Base-by-base conservation (phyloP, 2,329 filamentous ascomycete species). In the Aspergillus sp. region DNA sequence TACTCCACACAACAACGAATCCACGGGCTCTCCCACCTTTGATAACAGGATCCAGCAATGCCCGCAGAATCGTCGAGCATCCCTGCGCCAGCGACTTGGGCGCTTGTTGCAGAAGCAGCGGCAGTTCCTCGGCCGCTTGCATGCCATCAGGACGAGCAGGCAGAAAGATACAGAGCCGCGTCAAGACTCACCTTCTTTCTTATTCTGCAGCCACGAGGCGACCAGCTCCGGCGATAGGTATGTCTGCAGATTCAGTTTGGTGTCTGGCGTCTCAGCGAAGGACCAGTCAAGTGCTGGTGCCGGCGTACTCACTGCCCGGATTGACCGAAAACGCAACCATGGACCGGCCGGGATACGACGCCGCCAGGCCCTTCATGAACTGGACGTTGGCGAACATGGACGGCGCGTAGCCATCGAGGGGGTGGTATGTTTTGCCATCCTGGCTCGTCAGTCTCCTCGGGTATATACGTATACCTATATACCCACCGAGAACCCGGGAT, bases 351-450 rank as follows among this genome's bases (percentile, higher is more conserved):
- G 14, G 14, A 17, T 31, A 34, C n/a, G 24, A 28, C 10, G 33
- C 33, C 10, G 48, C 45, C 14, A 53, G 26, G 15, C 34, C 40
- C 33, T 51, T 51, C 17, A 35, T 31, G 19, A 52, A 45, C 29
- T 45, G 27, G 27, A 53, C 40, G 32, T 52, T 49, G 15, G 50
- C 50, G 29, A 49, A 42, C 45, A 45, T 52, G 3, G 49, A 49
- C 22, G 45, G 45, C 4, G 46, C 40, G 30, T 46, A 52, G 6
- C 37, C 49, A 34, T 52, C 47, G 2, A 52, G 31, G 14, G 40
- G 32, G 22, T 51, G 43, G 36, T 53, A 53, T 1, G 26, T 37
- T 15, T 46, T 39, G 2, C 48, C 48, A 37, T 49, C 34, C 49
- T 52, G 24, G 16, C 11, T 26, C 25, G 6, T 30, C 30, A 35